These are phyloP conservation scores for Chaetomiaceae sp. DNA, from an alignment of 2,329 filamentous ascomycete species.

Conservation along the genomic window DNA sequence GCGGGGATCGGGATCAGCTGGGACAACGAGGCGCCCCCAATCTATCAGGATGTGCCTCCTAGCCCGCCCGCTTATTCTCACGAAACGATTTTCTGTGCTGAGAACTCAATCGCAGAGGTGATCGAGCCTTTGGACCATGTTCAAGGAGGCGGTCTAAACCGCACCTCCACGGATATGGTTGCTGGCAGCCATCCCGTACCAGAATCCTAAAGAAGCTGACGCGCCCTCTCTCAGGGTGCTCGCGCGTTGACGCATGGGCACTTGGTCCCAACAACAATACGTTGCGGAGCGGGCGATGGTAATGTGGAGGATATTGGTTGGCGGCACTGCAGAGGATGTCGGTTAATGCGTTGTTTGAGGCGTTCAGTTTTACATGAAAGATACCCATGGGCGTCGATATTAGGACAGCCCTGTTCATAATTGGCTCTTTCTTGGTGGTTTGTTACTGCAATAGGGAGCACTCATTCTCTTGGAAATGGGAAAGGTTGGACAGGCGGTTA, in stretches of 20 bases:
- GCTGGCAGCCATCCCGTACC: not conserved
- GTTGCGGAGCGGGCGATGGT: not conserved
- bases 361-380: slow-evolving; percentile 13
- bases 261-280: not conserved
- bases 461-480: not conserved
- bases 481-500: not conserved
- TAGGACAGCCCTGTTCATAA: not conserved
- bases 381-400: slow-evolving; percentile 12
- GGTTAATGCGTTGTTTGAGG: not conserved
- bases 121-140: slow-evolving; percentile 36
- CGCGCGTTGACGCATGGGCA: not conserved
- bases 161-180: slow-evolving; percentile 2
- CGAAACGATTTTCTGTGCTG: slow-evolving; percentile 31
- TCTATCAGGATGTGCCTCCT: slow-evolving; percentile 89
- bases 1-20: slow-evolving; percentile 87
- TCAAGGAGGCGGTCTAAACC: not conserved
- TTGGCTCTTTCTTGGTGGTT: not conserved
- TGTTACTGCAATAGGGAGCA: not conserved
- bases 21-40: slow-evolving; percentile 92
- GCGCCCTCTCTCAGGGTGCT: slow-evolving; percentile 9
- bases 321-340: not conserved
- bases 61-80: slow-evolving; percentile 69
- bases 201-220: slow-evolving; percentile 16
- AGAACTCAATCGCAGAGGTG: slow-evolving; percentile 34
- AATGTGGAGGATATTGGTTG: not conserved